Evolutionary conservation across 345 rosid species (phyloP), one percentile per base, ranked within the genome.

Genomic region (Citrus inodora): DNA sequence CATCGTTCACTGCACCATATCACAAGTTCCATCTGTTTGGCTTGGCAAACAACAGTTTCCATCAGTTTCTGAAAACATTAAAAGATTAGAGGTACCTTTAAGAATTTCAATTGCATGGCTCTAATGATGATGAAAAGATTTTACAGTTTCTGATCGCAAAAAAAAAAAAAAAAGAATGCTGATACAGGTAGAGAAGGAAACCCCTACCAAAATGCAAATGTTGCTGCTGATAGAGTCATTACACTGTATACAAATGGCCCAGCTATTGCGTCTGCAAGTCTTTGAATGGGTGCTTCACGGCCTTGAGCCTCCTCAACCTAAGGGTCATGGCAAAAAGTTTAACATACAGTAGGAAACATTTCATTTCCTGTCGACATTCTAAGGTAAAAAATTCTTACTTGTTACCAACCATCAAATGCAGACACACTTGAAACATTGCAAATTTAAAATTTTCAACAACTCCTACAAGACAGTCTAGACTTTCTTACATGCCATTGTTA

Each of bases 301-400:
- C 97, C 97, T 86, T 95, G 97, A 76, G 99, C 98, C 79, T 92
- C 97, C 88, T 95, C 96, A 83, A 93, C 97, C 99, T 93, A 84
- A 81, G 85, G 76, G 21, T 79, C 76, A 27, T 67, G 84, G n/a
- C 75, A 80, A 35, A 67, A 74, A 55, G 33, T 25, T 68, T 40
- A 55, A 38, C 62, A 46, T 38, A 73, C 58, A 66, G 58, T 35
- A 63, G 35, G 27, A 62, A 76, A 67, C 51, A 33, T 22, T 59
- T 35, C 70, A 64, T 66, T 75, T 51, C 32, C 16, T 32, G 37
- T 60, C 14, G 5, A 27, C 17, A 67, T 7, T 9, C 56, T 25
- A 70, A 40, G 13, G 53, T 82, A 60, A 24, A 53, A 42, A 63
- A 11, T 28, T 61, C 25, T 17, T 11, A n/a, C 37, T 74, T 75